phyloP scores from a whole-genome alignment of 177 flowering plant genomes.

The Vitis hybrid region DNA sequence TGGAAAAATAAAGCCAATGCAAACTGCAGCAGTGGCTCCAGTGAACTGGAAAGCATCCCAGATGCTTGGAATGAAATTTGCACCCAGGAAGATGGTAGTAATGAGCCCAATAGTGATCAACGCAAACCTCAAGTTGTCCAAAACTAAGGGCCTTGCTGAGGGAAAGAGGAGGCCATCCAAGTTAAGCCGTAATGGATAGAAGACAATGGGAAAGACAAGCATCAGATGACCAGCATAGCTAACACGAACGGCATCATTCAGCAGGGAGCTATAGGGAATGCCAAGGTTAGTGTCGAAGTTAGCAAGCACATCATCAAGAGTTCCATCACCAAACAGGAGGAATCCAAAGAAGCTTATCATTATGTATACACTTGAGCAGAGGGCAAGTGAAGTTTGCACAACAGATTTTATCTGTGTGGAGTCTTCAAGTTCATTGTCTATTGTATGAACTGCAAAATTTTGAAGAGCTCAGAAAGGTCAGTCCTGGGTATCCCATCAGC shows the following conservation, averaged over 20 bases:
- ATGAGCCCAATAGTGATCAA: conserved; percentile 59
- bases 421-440: conserved; percentile 91
- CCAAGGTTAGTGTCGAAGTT: conserved; percentile 86
- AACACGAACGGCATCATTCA: conserved; percentile 91
- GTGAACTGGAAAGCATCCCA: conserved; percentile 99
- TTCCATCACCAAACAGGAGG: conserved; percentile 87
- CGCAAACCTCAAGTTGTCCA: conserved; percentile 67
- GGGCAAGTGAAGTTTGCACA: conserved; percentile 65
- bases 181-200: conserved; percentile 82
- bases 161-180: conserved; percentile 90
- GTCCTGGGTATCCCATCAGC: not conserved
- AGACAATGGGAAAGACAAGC: conserved; percentile 95
- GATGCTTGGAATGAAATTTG: conserved; percentile 95
- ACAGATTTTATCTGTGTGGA: conserved; percentile 62
- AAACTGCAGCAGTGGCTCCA: conserved; percentile 97
- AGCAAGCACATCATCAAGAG: conserved; percentile 94
- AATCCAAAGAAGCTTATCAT: conserved; percentile 87
- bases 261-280: conserved; percentile 73
- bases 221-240: conserved; percentile 92
- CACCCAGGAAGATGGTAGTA: conserved; percentile 68
- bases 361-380: conserved; percentile 83
- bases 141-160: conserved; percentile 49
- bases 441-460: conserved; percentile 80
- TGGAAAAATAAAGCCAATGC: conserved; percentile 93
- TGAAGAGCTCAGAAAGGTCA: conserved; percentile 5